Evolutionary conservation across 148 eudicot species (phyloP), one percentile per base, ranked within the genome.

Genomic region (Rhododendron ovatum): DNA sequence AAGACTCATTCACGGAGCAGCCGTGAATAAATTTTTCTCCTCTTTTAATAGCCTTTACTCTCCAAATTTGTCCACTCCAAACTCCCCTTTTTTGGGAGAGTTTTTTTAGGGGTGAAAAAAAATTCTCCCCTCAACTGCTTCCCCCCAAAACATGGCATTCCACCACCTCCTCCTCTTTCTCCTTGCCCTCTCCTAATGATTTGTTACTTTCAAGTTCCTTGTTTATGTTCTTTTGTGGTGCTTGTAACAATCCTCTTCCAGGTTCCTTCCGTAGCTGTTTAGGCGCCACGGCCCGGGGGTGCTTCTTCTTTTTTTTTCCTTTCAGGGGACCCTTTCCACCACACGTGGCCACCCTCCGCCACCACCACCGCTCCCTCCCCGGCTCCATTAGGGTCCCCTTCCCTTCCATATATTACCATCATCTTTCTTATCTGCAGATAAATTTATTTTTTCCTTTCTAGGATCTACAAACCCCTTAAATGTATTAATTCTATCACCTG

Each of bases 321-420:
- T 47, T 81, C 33, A 0, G 14, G 47, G 71, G 65, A 51, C 83
- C 83, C 71, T 81, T 80, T 80, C 63, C 63, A 51, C 82, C 82
- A 3, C 35, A 0, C 11, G 61, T 17, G 71, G 33, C 82, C 82
- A 14, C 47, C 82, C 81, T 1, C 57, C 57, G 18, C 57, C 81
- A 26, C 55, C 81, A 5, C 55, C 57, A 8, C 50, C 18, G 1
- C 55, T 41, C 6, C 81, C 26, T 26, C 24, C 3, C 15, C 14
- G 10, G 11, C 39, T n/a, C 67, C n/a, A 28, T 22, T 13, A 28
- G 65, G 83, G 55, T 26, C 45, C 82, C 59, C 82, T 78, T 78
- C 20, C 63, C 18, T 50, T 50, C 63, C 39, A 14, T 50, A 33
- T 8, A n/a, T 78, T n/a, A 43, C 81, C 55, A 45, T 14, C 26